Evolutionary conservation across 176 grass and related monocot species (phyloP).

Genomic region (Triticum aestivum): DNA sequence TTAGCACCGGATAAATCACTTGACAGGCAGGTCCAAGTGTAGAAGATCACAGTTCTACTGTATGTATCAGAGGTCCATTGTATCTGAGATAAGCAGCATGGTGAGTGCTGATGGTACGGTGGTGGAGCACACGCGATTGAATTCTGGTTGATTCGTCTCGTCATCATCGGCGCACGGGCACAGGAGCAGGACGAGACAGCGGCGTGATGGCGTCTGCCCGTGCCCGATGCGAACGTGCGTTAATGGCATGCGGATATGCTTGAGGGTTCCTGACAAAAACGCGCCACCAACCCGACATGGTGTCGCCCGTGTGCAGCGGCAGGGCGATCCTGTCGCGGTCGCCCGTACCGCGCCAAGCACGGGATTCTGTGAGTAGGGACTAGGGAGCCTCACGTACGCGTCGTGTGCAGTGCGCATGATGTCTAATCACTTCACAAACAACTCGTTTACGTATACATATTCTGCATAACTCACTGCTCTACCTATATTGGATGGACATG

Average conservation of each 20-base stretch:
- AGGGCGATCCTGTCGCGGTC: no score
- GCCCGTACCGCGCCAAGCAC: no score
- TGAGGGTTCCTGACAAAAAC: constrained; percentile 3
- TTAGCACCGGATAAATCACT: constrained; percentile 14
- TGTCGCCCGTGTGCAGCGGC: background rate
- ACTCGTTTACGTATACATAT: no score
- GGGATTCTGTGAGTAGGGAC: no score
- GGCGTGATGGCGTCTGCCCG: background rate
- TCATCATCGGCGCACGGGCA: background rate
- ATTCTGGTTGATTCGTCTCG: background rate
- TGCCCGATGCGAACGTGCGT: background rate
- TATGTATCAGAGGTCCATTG: no score
- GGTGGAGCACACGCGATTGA: constrained; percentile 13
- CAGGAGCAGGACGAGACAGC: background rate
- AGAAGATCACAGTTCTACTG: no score
- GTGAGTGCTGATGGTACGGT: background rate
- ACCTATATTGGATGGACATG: no score
- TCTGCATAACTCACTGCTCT: no score
- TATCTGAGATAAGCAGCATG: background rate
- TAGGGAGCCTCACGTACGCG: no score
- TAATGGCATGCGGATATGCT: constrained; percentile 17
- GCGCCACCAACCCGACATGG: constrained; percentile 8
- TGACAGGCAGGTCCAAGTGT: no score
- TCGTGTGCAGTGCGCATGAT: no score
- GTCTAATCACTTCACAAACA: no score